A percentile compares a stretch with the other conserved stretches of the same genome.
Evolutionary conservation across 176 grass and related monocot species (phyloP).

Genomic region (Oryza australiensis): DNA sequence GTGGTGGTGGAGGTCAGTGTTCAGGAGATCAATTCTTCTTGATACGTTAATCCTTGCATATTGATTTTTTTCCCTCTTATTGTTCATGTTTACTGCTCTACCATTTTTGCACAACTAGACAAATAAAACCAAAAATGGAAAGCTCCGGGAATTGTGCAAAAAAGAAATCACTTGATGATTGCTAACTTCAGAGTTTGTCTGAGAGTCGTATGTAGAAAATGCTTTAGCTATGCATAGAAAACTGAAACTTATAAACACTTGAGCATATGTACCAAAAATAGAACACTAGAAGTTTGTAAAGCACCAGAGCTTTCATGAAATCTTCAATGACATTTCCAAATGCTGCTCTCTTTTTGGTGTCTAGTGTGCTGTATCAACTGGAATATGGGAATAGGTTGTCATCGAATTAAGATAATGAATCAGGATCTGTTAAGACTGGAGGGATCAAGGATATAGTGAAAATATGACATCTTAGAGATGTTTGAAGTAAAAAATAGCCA

Average conservation of each 20-base stretch:
- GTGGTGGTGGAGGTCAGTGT: slow-evolving; percentile 97
- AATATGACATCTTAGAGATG: background rate
- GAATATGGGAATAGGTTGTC: background rate
- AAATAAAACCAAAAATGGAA: slow-evolving; percentile 6
- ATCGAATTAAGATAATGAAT: background rate
- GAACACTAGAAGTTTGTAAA: background rate
- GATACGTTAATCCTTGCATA: background rate
- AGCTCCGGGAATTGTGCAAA: too few species aligned
- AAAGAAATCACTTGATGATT: background rate
- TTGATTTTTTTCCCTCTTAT: background rate
- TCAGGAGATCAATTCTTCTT: slow-evolving; percentile 30
- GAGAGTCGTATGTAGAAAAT: slow-evolving; percentile 6
- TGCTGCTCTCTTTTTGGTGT: background rate
- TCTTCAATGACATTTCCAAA: background rate
- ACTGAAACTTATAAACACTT: background rate
- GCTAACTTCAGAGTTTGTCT: background rate
- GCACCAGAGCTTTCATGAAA: background rate
- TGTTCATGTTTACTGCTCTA: slow-evolving; percentile 2
- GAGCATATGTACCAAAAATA: background rate
- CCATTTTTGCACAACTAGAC: background rate
- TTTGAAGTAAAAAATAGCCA: background rate
- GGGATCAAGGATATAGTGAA: background rate
- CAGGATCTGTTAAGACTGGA: background rate
- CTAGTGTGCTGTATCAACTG: background rate
- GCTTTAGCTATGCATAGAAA: background rate